A percentile compares a stretch with the other conserved stretches of the same genome.
Evolutionary conservation across 805 yeast genomes (phyloP).

Genomic region (Metschnikowia gruessii): DNA sequence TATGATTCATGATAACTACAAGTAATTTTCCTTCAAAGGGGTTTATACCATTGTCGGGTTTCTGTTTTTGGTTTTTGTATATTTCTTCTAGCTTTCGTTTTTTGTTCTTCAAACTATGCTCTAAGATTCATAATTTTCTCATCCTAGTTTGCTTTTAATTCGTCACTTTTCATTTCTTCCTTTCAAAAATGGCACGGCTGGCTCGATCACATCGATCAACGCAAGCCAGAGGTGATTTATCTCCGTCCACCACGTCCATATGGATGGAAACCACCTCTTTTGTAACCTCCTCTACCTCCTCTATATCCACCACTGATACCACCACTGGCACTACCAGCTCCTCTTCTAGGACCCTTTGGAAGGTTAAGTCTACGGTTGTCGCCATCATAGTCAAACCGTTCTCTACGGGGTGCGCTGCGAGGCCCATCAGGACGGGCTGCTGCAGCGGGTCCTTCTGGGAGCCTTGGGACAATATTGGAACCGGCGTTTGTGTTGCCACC

Average conservation of each 20-base stretch:
- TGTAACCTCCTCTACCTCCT: slow-evolving; percentile 29
- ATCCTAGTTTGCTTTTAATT: no score
- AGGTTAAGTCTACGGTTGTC: slow-evolving; percentile 28
- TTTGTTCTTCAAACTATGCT: no score
- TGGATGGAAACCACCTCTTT: slow-evolving; percentile 39
- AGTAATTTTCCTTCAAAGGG: no score
- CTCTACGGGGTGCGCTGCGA: slow-evolving; percentile 8
- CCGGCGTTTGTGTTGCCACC: not conserved
- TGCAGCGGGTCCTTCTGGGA: slow-evolving; percentile 26
- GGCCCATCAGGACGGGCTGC: slow-evolving; percentile 13
- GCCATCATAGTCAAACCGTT: slow-evolving; percentile 13
- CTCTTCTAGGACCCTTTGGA: slow-evolving; percentile 53
- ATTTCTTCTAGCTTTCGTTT: no score
- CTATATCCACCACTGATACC: slow-evolving; percentile 35
- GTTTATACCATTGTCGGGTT: no score
- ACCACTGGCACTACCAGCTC: slow-evolving; percentile 17
- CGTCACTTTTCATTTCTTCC: not conserved
- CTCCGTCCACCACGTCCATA: slow-evolving; percentile 41
- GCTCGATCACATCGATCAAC: not conserved
- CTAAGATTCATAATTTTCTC: no score
- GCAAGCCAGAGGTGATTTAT: slow-evolving; percentile 1
- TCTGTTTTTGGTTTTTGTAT: no score
- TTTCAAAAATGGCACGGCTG: not conserved
- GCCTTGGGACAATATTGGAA: slow-evolving; percentile 1
- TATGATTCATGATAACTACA: no score